phyloP scores from a whole-genome alignment of 495 filamentous ascomycete genomes.

The Hypomontagnella submonticulosa region DNA sequence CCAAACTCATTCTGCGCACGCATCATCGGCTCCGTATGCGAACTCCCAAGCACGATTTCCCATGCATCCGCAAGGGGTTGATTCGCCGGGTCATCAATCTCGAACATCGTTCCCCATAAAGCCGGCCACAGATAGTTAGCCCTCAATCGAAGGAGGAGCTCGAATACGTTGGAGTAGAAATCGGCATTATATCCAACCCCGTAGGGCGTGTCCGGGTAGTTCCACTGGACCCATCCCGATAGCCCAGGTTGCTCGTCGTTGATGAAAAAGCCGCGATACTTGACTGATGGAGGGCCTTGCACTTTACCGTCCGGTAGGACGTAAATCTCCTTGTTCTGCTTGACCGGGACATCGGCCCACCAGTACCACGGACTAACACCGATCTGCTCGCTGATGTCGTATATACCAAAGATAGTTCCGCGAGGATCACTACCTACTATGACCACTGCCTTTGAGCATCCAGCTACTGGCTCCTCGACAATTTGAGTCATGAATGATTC shows the following conservation, averaged over 20 bases:
- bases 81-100: slow-evolving; percentile 74
- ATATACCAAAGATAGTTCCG: slow-evolving; percentile 77
- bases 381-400: slow-evolving; percentile 80
- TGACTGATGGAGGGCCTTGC: slow-evolving; percentile 72
- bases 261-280: slow-evolving; percentile 82
- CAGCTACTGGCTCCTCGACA: slow-evolving; percentile 67
- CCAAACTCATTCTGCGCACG: slow-evolving; percentile 76
- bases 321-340: slow-evolving; percentile 65
- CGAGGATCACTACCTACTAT: slow-evolving; percentile 76
- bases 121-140: slow-evolving; percentile 84
- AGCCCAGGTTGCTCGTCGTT: slow-evolving; percentile 81
- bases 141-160: slow-evolving; percentile 73
- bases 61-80: slow-evolving; percentile 76
- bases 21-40: slow-evolving; percentile 80
- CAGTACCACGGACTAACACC: slow-evolving; percentile 83
- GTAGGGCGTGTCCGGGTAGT: slow-evolving; percentile 58
- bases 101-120: slow-evolving; percentile 76
- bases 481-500: slow-evolving; percentile 73
- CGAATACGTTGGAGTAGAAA: slow-evolving; percentile 77
- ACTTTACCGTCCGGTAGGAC: slow-evolving; percentile 62
- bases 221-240: slow-evolving; percentile 72
- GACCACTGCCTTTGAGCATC: slow-evolving; percentile 69
- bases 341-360: slow-evolving; percentile 74
- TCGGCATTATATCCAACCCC: slow-evolving; percentile 69
- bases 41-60: slow-evolving; percentile 76